Conservation (phyloP, 2,329 filamentous ascomycete species). For the Aspergillus pseudoterreus region DNA sequence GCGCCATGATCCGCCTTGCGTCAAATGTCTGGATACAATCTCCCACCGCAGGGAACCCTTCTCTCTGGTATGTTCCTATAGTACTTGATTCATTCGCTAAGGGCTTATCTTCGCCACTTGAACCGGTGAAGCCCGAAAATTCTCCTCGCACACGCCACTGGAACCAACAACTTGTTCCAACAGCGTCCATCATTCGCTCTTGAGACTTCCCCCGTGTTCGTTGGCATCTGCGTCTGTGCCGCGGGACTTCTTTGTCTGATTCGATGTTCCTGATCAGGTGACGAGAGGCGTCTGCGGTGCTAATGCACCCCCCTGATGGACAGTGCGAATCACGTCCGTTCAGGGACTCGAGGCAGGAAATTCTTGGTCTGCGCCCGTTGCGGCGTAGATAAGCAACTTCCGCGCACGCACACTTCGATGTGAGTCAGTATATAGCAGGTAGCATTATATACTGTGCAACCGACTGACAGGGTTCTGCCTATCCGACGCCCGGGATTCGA, state of each 20-base stretch:
- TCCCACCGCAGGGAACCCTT: too few species aligned
- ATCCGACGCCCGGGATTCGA: background rate
- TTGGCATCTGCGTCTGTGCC: slow-evolving; percentile 12
- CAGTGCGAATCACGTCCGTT: slow-evolving; percentile 9
- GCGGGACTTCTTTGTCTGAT: slow-evolving; percentile 9
- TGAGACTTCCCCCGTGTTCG: background rate
- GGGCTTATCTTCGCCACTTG: too few species aligned
- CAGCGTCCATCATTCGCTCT: background rate
- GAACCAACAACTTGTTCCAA: background rate
- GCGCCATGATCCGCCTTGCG: too few species aligned
- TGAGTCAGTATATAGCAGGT: background rate
- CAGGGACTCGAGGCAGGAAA: too few species aligned
- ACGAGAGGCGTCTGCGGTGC: slow-evolving; percentile 14
- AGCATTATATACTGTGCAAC: background rate
- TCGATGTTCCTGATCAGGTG: slow-evolving; percentile 14
- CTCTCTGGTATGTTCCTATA: background rate
- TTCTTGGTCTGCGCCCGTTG: too few species aligned
- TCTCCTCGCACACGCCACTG: background rate
- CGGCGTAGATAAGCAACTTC: too few species aligned
- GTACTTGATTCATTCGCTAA: too few species aligned
- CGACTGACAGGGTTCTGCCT: background rate
- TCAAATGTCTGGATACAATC: too few species aligned
- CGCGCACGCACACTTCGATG: background rate
- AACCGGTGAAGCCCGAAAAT: background rate
- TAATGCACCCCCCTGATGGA: slow-evolving; percentile 13